phyloP scores from a whole-genome alignment of 1,139 yeast species.

The Zygoascus meyerae region DNA sequence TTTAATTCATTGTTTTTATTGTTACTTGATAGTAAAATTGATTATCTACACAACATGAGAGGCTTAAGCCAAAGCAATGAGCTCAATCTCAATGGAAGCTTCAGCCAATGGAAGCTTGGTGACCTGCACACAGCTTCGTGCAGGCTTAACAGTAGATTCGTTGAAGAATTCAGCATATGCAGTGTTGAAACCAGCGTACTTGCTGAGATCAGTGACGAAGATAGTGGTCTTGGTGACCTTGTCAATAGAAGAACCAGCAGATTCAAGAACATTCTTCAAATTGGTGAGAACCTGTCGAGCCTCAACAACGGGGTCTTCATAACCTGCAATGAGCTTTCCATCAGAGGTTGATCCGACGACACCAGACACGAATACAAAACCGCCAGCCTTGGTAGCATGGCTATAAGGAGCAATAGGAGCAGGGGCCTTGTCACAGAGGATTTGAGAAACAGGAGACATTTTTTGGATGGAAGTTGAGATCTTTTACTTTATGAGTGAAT shows the following conservation, averaged over 20 bases:
- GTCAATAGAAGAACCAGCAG: conserved; percentile 71
- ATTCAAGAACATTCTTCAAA: conserved; percentile 64
- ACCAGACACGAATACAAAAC: conserved; percentile 83
- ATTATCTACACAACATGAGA: no score
- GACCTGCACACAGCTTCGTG: conserved; percentile 91
- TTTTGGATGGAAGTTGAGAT: background rate
- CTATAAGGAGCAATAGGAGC: conserved; percentile 95
- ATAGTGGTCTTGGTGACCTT: conserved; percentile 77
- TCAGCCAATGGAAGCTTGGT: conserved; percentile 71
- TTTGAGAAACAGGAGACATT: conserved; percentile 8
- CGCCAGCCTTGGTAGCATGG: conserved; percentile 70
- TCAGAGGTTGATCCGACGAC: conserved; percentile 86
- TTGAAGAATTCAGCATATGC: conserved; percentile 74
- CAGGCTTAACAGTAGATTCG: conserved; percentile 63
- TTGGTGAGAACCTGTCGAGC: conserved; percentile 78
- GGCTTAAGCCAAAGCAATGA: conserved; percentile 57
- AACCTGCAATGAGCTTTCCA: conserved; percentile 58
- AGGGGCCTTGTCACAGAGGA: conserved; percentile 47
- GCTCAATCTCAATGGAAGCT: conserved; percentile 62
- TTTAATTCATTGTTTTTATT: no score
- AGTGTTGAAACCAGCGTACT: conserved; percentile 71
- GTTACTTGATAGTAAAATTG: no score
- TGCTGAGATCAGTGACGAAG: conserved; percentile 76
- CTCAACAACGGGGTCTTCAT: conserved; percentile 60
- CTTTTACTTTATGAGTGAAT: background rate